Evolutionary conservation across 768 basidiomycete species (phyloP).

Genomic region (Cyclocybe aegerita): DNA sequence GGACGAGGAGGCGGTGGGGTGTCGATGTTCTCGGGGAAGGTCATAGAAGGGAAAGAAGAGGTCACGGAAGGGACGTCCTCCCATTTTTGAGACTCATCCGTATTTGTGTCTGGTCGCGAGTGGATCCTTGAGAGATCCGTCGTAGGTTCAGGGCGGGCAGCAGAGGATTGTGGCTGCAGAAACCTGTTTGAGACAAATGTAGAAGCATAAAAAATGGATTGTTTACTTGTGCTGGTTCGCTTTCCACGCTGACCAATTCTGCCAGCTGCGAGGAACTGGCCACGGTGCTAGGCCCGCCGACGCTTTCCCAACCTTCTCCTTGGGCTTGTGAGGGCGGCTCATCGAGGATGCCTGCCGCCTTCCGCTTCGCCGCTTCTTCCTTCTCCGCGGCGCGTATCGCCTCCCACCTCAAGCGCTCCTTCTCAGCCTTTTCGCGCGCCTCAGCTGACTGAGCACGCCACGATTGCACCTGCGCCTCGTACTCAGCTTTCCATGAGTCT

Average conservation of each 20-base stretch:
- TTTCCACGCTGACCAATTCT: constrained; percentile 5
- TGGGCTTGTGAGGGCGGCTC: constrained; percentile 16
- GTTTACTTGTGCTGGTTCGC: too few species aligned
- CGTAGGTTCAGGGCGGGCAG: constrained; percentile 13
- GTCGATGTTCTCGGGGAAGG: constrained; percentile 64
- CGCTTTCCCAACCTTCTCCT: constrained; percentile 18
- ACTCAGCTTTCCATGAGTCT: constrained; percentile 64
- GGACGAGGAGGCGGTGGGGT: constrained; percentile 42
- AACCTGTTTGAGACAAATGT: constrained; percentile 1
- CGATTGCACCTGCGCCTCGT: constrained; percentile 62
- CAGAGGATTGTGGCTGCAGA: constrained; percentile 5
- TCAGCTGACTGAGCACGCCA: constrained; percentile 77
- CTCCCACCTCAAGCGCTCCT: constrained; percentile 73
- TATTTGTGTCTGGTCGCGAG: constrained; percentile 32
- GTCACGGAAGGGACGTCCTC: constrained; percentile 63
- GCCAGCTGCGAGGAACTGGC: constrained; percentile 7
- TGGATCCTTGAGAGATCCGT: constrained; percentile 24
- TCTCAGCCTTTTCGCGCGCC: constrained; percentile 74
- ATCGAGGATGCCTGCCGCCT: constrained; percentile 28
- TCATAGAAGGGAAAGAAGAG: constrained; percentile 79
- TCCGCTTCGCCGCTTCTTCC: constrained; percentile 37
- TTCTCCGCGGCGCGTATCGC: constrained; percentile 57
- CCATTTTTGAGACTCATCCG: constrained; percentile 64
- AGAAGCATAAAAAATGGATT: not conserved
- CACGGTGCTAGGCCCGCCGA: constrained; percentile 11